phyloP scores from a whole-genome alignment of 305 asterid genomes.

The Fraxinus velutina region DNA sequence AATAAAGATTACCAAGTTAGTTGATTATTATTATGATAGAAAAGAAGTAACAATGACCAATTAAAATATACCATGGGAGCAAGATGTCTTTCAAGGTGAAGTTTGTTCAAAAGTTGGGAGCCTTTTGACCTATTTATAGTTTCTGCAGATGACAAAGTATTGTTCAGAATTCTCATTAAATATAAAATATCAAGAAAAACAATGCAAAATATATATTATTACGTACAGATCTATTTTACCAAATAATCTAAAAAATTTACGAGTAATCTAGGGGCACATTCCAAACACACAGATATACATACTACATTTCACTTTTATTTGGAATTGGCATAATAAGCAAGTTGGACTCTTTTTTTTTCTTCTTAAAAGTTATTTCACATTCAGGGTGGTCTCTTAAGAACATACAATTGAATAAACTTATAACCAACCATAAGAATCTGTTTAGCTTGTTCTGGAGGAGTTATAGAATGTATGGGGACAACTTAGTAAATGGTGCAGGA shows the following conservation, averaged over 20 bases:
- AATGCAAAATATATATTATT: neutral
- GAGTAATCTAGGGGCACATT: neutral
- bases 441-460: neutral
- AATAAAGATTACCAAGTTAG: slow-evolving; percentile 14
- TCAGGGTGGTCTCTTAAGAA: neutral
- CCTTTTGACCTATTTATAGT: slow-evolving; percentile 27
- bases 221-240: neutral
- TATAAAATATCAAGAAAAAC: neutral
- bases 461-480: neutral
- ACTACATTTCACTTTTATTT: neutral
- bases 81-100: slow-evolving; percentile 40
- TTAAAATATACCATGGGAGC: slow-evolving; percentile 44
- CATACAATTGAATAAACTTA: neutral
- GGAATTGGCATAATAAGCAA: neutral
- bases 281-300: neutral
- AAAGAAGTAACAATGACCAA: slow-evolving; percentile 17
- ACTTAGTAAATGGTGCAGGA: neutral
- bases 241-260: neutral
- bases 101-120: slow-evolving; percentile 35
- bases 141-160: slow-evolving; percentile 42
- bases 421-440: neutral
- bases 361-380: neutral
- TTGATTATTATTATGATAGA: slow-evolving; percentile 2
- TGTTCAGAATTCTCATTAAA: slow-evolving; percentile 15
- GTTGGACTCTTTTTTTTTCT: neutral